Base-by-base conservation (phyloP, 768 basidiomycete species). In the Agrocybe pediades region DNA sequence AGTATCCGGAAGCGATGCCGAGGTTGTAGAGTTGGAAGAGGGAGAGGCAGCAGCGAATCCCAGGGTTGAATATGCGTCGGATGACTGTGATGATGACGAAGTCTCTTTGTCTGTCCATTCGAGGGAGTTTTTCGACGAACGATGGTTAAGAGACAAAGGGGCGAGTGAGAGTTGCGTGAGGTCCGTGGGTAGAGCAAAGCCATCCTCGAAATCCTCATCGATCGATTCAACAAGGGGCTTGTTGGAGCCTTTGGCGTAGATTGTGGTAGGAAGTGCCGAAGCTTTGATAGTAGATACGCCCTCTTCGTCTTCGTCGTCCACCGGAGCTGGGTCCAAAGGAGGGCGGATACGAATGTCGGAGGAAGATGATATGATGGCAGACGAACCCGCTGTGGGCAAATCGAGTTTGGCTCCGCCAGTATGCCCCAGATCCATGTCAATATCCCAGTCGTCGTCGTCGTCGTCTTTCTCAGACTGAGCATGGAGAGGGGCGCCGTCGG, bases 51-150 rank as follows among this genome's bases (percentile, higher is more conserved):
- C 85, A 39, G 84, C 83, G 58, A 92, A 87, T 46, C 90, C 87
- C 29, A 93, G 79, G 19, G 85, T 81, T 36, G 91, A 92, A 62
- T 90, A 92, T 8, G 88, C 83, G 66, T 93, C 92, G 20, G 91
- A 93, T n/a, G 90, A 92, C 63, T 90, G 88, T 13, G 90, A 90
- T 6, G 90, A 90, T 4, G 81, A 84, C 1, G 91, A 88, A 41
- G 88, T 83, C 62, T 93, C 89, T 65, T 83, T 89, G 71, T 92
- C 90, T 25, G 87, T 77, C 89, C 90, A 92, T 71, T 92, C 90
- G 23, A 93, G 77, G 0, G 91, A 92, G 46, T 82, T 84, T 73
- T 92, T 92, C 52, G 92, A 92, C 8, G 87, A 80, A 47, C 87
- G 84, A 64, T 91, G 88, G 58, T 78, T 83, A 17, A 91, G 82